Evolutionary conservation across 306 rosid species (phyloP), one percentile per base, ranked within the genome.

Genomic region (Dryas octopetala): DNA sequence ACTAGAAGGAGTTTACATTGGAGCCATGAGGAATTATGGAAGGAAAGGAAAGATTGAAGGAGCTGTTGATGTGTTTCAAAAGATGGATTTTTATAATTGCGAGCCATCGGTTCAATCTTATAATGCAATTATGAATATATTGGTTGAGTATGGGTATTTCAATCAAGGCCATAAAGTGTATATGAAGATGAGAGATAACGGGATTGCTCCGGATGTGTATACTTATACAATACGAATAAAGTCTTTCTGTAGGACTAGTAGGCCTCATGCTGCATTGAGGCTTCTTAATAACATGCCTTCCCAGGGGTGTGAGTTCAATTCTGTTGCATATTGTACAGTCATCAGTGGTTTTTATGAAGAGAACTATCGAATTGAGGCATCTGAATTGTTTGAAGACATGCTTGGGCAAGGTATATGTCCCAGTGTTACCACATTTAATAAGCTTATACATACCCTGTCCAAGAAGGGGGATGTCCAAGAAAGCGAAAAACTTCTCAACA

Each of bases 51-150:
- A 85, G 77, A 77, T 91, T 77, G 97, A 91, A 81, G 94, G 88
- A 83, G 96, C 98, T 0, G 89, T 91, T 26, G 68, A 91, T 81
- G 83, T 81, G 66, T 94, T 90, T 74, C 97, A 94, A 47, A 83
- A 88, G 83, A 91, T 94, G 98, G 97, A 91, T 14, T 89, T 91
- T 72, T 94, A 80, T 82, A 80, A 85, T 52, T 94, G 98, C 67
- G 89, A 87, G 19, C 93, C 94, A 0, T 88, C 91, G 0, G 89
- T 94, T 66, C 86, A 83, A 43, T 94, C 98, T 19, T 88, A 84
- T 83, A 94, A 94, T 53, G 85, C 82, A 12, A 87, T 90, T 65
- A 91, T 90, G 97, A 94, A 94, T 76, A 81, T 88, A 67, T 82
- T 94, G 0, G 83, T 91, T 55, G 94, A 91, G 81, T 80, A 57